Base-by-base conservation (phyloP, 192 early-diverging fungal species). In the Mortierella antarctica region DNA sequence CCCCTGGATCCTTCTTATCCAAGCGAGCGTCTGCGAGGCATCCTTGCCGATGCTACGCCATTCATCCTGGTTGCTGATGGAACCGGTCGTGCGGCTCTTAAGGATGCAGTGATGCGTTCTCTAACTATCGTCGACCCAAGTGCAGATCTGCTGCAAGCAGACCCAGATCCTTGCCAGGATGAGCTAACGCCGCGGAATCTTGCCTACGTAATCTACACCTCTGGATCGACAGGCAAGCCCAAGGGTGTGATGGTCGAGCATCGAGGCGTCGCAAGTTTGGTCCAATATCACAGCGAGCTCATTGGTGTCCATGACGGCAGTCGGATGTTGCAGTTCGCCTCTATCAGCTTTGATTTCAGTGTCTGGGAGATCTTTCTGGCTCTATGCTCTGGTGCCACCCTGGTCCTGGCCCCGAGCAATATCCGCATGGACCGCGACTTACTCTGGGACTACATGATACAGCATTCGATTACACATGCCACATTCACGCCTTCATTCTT, bases 171-270 rank as follows among this genome's bases (percentile, higher is more conserved):
- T n/a, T n/a, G n/a, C n/a, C n/a, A n/a, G n/a, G n/a, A n/a, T n/a
- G n/a, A n/a, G n/a, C n/a, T n/a, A n/a, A 62, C 60, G 47, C 47
- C 60, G 45, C 41, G 4, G 60, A 42, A 62, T 44, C 60, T 79
- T 40, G 73, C 60, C 2, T 62, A 62, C 6, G 31, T 62, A 5
- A 62, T 47, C n/a, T 62, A 48, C 12, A 59, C 79, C 62, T 82
- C 79, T 59, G 74, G 81, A 5, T 81, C 82, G 6, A 83, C 82
- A n/a, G 82, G 82, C 12, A 59, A 55, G 44, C 82, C 82, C 52
- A 83, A 83, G 57, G 75, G 75, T n/a, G 65, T 81, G 1, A 54
- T 71, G 40, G 51, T 74, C 39, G 66, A 68, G 14, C 66, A 68
- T 68, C 20, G 20, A 13, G 60, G 60, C 6, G 60, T 62, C 1